These are phyloP conservation scores for Suhomyces atakaporum DNA, from an alignment of 1,139 yeast species.

Conservation along the genomic window DNA sequence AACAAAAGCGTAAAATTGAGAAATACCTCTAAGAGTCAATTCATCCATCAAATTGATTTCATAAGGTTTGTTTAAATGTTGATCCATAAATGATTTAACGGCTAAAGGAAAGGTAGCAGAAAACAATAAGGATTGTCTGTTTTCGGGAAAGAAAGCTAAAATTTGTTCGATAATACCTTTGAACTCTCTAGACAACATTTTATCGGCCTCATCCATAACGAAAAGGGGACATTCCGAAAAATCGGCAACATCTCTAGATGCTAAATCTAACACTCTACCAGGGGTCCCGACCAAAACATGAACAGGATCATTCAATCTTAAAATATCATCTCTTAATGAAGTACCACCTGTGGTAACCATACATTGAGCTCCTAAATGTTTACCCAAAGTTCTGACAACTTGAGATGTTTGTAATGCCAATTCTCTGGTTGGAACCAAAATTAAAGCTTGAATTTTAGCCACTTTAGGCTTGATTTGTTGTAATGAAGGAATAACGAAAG, in stretches of 20 bases:
- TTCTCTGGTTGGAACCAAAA: conserved; percentile 92
- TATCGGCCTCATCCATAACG: conserved; percentile 99
- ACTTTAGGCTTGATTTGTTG: conserved; percentile 83
- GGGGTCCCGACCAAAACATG: conserved; percentile 93
- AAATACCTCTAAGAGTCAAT: conserved; percentile 90
- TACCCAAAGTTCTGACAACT: conserved; percentile 95
- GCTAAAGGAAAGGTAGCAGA: conserved; percentile 96
- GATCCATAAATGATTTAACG: conserved; percentile 90
- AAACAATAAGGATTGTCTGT: conserved; percentile 84
- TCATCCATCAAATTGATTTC: conserved; percentile 98
- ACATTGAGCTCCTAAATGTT: conserved; percentile 87
- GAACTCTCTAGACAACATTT: conserved; percentile 90
- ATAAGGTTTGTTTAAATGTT: conserved; percentile 86
- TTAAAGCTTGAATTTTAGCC: conserved; percentile 83
- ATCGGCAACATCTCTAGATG: conserved; percentile 85
- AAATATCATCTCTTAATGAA: conserved; percentile 86
- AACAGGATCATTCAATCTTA: conserved; percentile 89
- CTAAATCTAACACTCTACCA: conserved; percentile 94
- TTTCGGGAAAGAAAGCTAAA: conserved; percentile 73
- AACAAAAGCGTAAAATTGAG: conserved; percentile 96
- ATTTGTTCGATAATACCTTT: conserved; percentile 87
- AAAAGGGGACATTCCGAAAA: conserved; percentile 85
- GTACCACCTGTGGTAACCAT: conserved; percentile 99
- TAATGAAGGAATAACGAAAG: conserved; percentile 85
- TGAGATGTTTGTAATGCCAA: conserved; percentile 96